Conservation (phyloP, 257 asterid species). For the Solanum ossicruentum region DNA sequence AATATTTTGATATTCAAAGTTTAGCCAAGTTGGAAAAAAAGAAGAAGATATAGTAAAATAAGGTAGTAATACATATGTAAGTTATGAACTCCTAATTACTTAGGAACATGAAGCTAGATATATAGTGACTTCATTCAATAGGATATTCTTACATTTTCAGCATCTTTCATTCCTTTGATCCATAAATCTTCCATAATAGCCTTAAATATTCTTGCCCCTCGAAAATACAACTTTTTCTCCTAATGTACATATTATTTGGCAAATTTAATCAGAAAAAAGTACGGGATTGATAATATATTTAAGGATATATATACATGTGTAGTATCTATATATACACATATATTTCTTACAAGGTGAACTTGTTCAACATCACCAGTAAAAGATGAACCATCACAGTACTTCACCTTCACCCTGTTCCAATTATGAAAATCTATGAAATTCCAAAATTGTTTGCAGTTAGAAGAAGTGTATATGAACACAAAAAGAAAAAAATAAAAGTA, state of each 20-base stretch:
- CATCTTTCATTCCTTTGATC: slow-evolving; percentile 23
- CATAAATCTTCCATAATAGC: slow-evolving; percentile 22
- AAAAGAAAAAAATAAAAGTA: background rate
- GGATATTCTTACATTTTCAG: slow-evolving; percentile 1
- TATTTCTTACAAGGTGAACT: slow-evolving; percentile 47
- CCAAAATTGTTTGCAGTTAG: background rate
- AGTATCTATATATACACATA: background rate
- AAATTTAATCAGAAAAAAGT: background rate
- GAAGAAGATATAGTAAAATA: no score
- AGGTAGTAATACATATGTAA: background rate
- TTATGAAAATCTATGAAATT: slow-evolving; percentile 39
- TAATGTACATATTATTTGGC: background rate
- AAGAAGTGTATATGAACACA: background rate
- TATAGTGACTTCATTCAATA: background rate
- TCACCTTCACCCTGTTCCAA: slow-evolving; percentile 63
- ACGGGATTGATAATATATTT: background rate
- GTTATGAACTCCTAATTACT: background rate
- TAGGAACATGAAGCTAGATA: background rate
- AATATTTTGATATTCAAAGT: background rate
- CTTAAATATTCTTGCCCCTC: slow-evolving; percentile 18
- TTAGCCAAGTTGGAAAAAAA: background rate
- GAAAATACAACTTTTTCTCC: slow-evolving; percentile 18
- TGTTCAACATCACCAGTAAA: slow-evolving; percentile 68
- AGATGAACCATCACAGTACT: slow-evolving; percentile 79
- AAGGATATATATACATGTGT: no score